These are phyloP conservation scores for Beta macrorhiza DNA, from an alignment of 179 eudicot species.

Conservation along the genomic window DNA sequence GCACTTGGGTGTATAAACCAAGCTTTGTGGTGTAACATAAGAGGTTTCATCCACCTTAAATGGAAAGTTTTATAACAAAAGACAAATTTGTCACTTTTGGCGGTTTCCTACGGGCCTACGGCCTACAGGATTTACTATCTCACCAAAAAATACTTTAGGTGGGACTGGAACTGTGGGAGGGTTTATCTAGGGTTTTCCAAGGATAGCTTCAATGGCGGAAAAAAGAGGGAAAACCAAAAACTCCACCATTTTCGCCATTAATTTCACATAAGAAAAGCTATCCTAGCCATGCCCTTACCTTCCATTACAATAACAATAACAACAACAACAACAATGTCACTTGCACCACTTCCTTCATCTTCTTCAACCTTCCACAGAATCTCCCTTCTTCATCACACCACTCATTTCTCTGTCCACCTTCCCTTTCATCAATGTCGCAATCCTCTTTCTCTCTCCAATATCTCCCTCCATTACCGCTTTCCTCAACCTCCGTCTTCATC, in stretches of 20 bases:
- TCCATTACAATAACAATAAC: constrained; percentile 6
- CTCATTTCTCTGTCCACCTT: not conserved
- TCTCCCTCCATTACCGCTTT: not conserved
- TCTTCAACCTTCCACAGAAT: constrained; percentile 2
- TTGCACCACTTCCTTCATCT: constrained; percentile 17
- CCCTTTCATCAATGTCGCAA: not conserved
- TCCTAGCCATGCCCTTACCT: constrained; percentile 5
- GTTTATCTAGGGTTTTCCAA: not conserved
- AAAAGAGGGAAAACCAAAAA: not conserved
- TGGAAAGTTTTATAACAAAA: no score
- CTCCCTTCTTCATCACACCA: constrained; percentile 10
- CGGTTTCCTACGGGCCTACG: no score
- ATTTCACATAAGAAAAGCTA: not conserved
- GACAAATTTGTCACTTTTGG: no score
- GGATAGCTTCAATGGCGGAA: not conserved
- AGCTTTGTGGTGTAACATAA: no score
- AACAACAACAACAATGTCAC: constrained; percentile 14
- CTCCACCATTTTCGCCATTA: not conserved
- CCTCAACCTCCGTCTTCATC: not conserved
- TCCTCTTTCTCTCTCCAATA: constrained; percentile 16
- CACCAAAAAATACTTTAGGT: no score
- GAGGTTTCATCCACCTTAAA: no score
- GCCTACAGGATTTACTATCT: no score
- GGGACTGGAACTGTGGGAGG: not conserved
- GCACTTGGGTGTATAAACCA: no score